Base-by-base conservation (phyloP, 768 basidiomycete species). In the Leccinum fibrillosum region DNA sequence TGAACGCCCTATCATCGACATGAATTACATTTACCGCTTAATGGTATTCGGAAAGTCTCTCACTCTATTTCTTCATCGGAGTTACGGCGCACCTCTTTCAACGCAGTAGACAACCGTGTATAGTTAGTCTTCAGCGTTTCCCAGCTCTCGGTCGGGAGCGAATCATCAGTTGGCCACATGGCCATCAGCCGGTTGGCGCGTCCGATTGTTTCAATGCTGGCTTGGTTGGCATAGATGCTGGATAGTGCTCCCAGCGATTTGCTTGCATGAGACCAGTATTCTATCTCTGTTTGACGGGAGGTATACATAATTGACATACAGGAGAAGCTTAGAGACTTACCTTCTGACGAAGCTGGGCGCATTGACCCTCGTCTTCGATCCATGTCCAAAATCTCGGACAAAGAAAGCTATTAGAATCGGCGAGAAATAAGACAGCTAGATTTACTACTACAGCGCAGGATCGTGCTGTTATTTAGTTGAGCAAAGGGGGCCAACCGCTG, bases 311-410 rank as follows among this genome's bases (percentile, higher is more conserved):
- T 50, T 49, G 57, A 39, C 52, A 55, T 61, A 53, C 54, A 25
- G 48, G 53, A 57, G 39, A 49, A 54, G 64, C 66, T 62, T 66
- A 67, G 52, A 63, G 76, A 72, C 70, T 58, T 70, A 87, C 90
- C 90, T 86, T 92, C 90, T 7, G 85, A 83, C 28, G 88, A 86
- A 59, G 86, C 85, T 60, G 88, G 88, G 58, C 88, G 83, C 39
- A 79, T 75, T 53, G 79, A 70, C 64, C 78, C 81, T 67, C 89
- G 82, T 67, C 87, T 80, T 74, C 86, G 81, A 64, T 89, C 84
- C 87, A 89, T 89, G 60, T 23, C 49, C n/a, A 49, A 37, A 55
- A 53, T 53, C 35, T 48, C 17, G 45, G 32, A 52, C 4, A 19
- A 49, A 23, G 45, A 25, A 39, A 39, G 2, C n/a, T 53, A 8